These are phyloP conservation scores for Myriosclerotinia scirpicola DNA, from an alignment of 2,329 filamentous ascomycete genomes.

Conservation along the genomic window DNA sequence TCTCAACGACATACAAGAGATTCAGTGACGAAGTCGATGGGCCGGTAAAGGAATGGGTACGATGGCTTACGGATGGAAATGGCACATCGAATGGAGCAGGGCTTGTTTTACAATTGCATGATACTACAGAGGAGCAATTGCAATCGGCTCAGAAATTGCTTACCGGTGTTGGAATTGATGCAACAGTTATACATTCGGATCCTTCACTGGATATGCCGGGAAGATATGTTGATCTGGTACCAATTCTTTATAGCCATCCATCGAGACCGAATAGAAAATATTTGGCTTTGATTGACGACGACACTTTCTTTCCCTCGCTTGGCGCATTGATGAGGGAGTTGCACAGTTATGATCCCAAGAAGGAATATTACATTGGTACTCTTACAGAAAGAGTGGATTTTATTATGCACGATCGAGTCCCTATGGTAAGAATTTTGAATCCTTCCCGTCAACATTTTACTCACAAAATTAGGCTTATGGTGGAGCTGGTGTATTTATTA, in stretches of 20 bases:
- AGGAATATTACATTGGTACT: slow-evolving; percentile 39
- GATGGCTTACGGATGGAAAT: slow-evolving; percentile 58
- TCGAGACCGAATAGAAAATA: slow-evolving; percentile 34
- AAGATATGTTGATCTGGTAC: slow-evolving; percentile 56
- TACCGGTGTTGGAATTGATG: slow-evolving; percentile 53
- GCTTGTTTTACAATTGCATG: slow-evolving; percentile 54
- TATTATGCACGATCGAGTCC: slow-evolving; percentile 29
- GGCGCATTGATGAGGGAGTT: slow-evolving; percentile 39
- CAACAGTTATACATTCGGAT: slow-evolving; percentile 56
- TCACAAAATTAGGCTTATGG: slow-evolving; percentile 36
- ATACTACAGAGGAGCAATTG: slow-evolving; percentile 53
- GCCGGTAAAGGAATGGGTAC: slow-evolving; percentile 58
- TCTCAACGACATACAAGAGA: slow-evolving; percentile 58
- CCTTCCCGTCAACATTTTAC: slow-evolving; percentile 29
- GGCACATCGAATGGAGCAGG: slow-evolving; percentile 58
- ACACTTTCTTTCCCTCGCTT: slow-evolving; percentile 40
- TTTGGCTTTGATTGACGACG: slow-evolving; percentile 40
- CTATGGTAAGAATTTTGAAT: slow-evolving; percentile 13
- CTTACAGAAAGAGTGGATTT: slow-evolving; percentile 40
- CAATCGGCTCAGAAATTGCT: slow-evolving; percentile 50
- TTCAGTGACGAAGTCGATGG: slow-evolving; percentile 51
- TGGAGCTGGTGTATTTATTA: slow-evolving; percentile 40
- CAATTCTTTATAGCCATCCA: slow-evolving; percentile 54
- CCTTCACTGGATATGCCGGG: slow-evolving; percentile 57
- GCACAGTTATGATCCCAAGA: slow-evolving; percentile 35